phyloP scores from a whole-genome alignment of 305 asterid genomes.

The Stenogyne calaminthoides region DNA sequence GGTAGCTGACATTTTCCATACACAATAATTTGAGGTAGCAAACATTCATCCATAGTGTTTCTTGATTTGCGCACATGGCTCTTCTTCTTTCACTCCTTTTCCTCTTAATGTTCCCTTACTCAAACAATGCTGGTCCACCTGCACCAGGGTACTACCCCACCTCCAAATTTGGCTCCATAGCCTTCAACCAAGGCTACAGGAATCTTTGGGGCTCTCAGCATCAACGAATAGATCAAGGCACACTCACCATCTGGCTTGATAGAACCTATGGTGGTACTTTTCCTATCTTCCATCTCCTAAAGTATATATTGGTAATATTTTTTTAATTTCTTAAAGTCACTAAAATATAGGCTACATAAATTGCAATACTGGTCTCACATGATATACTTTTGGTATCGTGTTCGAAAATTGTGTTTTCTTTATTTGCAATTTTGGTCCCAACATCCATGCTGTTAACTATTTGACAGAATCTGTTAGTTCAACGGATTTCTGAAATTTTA shows the following conservation, averaged over 20 bases:
- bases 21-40: neutral
- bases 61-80: conserved; percentile 41
- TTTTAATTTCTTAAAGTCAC: too few species aligned
- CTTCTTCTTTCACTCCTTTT: conserved; percentile 36
- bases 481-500: too few species aligned
- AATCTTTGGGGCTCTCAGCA: conserved; percentile 92
- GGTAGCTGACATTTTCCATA: too few species aligned
- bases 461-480: too few species aligned
- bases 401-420: too few species aligned
- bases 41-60: neutral
- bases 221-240: conserved; percentile 58
- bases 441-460: too few species aligned
- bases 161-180: conserved; percentile 50
- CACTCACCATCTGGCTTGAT: conserved; percentile 79
- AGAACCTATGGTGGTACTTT: conserved; percentile 47
- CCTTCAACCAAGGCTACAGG: conserved; percentile 58
- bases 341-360: too few species aligned
- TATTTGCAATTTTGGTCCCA: too few species aligned
- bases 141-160: conserved; percentile 87
- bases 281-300: neutral
- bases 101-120: conserved; percentile 40
- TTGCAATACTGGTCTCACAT: too few species aligned
- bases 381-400: too few species aligned
- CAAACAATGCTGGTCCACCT: conserved; percentile 74
- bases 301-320: too few species aligned